Evolutionary conservation across 768 basidiomycete genomes (phyloP), one percentile per base, ranked within the genome.

Genomic region (Mycena rosella): DNA sequence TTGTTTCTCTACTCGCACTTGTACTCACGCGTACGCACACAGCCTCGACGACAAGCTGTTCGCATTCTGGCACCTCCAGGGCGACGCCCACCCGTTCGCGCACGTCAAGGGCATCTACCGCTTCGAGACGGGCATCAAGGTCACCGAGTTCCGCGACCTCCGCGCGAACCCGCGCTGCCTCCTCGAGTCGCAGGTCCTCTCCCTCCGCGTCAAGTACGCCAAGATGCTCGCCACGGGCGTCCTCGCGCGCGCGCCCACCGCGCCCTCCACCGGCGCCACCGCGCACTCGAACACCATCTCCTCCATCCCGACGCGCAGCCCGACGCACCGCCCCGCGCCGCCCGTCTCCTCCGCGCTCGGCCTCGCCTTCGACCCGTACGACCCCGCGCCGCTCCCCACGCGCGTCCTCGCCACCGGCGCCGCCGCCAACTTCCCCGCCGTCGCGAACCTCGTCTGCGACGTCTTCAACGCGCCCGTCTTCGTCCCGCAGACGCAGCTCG

Each of bases 31-130:
- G 15, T 30, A 27, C 34, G 17, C 69, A 94, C 32, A 18, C 68
- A 94, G 93, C n/a, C 88, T 96, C 57, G 95, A 96, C 73, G 94
- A 96, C 82, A 96, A 96, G 75, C 86, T 96, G 2, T 96, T 96
- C 79, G 91, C 91, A 65, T 96, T 95, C 83, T 96, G 93, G 92
- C 85, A 93, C 67, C 84, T 95, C 18, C 94, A 95, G 77, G 88
- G 87, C 26, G 94, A 95, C 71, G 86, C 86, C 55, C 90, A 86
- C 75, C 93, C 94, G 1, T 85, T 89, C 58, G 88, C 92, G 0
- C 91, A 92, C 48, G 91, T 93, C 64, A 94, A 95, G 74, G 94
- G 94, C 13, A 93, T 94, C 66, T 94, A 87, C 79, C 90, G 94
- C 22, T 95, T 96, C 78, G 94, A 96, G 77, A 94, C 91, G 0